A percentile compares a stretch with the other conserved stretches of the same genome.
Evolutionary conservation across 108 stramenopile genomes (phyloP).

Genomic region (Nannochloropsis oceanica): DNA sequence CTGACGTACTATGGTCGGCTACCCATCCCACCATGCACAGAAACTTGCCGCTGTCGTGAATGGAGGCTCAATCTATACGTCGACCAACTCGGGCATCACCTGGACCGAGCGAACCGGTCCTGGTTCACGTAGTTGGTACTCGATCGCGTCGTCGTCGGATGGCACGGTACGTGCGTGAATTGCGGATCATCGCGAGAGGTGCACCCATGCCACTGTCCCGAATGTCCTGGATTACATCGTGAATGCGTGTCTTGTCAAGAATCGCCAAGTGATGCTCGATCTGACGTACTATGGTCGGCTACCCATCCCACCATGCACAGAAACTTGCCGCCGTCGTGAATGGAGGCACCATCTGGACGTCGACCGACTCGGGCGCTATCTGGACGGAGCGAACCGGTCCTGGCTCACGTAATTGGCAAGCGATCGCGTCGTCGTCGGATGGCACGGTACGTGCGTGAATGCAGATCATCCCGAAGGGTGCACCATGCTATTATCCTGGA

Average conservation of each 20-base stretch:
- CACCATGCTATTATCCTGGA: not conserved
- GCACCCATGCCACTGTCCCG: not conserved
- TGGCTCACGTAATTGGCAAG: not conserved
- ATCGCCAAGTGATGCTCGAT: not conserved
- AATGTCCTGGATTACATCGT: not conserved
- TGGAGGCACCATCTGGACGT: not conserved
- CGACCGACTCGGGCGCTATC: not conserved
- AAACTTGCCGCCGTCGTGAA: not conserved
- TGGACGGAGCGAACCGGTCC: not conserved
- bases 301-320: not conserved
- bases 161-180: no score
- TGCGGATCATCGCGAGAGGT: not conserved
- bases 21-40: not conserved
- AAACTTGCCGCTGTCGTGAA: not conserved
- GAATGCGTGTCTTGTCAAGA: not conserved
- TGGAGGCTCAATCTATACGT: not conserved
- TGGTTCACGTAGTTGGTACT: not conserved
- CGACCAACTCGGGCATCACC: no score
- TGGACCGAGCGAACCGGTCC: not conserved
- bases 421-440: not conserved
- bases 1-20: not conserved
- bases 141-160: no score
- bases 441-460: not conserved
- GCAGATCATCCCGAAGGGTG: not conserved
- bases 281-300: not conserved